These are phyloP conservation scores for Microsporum canis DNA, from an alignment of 2,329 filamentous ascomycete species.

Conservation along the genomic window DNA sequence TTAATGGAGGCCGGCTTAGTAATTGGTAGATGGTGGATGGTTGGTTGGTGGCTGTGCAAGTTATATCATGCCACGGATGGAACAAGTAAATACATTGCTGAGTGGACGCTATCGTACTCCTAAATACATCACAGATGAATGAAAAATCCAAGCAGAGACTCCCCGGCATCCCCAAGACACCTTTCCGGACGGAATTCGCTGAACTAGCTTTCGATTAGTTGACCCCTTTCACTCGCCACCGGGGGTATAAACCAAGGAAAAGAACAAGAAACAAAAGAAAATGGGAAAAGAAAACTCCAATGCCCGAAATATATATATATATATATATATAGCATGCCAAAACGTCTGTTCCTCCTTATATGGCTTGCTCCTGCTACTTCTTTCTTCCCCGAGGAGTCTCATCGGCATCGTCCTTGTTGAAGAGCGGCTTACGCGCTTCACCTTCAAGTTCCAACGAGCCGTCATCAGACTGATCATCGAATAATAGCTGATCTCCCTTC, in stretches of 20 bases:
- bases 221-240: not conserved
- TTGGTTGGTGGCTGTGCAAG: not conserved
- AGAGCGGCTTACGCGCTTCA: conserved; percentile 70
- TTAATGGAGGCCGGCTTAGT: not conserved
- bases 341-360: not conserved
- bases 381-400: not conserved
- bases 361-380: not conserved
- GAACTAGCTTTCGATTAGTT: not conserved
- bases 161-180: not conserved
- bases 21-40: not conserved
- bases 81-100: not conserved
- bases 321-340: not conserved
- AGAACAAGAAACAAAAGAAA: not conserved
- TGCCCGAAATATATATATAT: not conserved
- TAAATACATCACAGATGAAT: not conserved
- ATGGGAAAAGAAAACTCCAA: not conserved
- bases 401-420: conserved; percentile 18
- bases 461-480: conserved; percentile 35
- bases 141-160: not conserved
- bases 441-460: conserved; percentile 81
- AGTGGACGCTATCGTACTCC: not conserved
- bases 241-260: not conserved
- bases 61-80: not conserved
- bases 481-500: conserved; percentile 71
- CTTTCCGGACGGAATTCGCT: not conserved